phyloP scores from a whole-genome alignment of 257 asterid species.

The Rehmannia glutinosa region DNA sequence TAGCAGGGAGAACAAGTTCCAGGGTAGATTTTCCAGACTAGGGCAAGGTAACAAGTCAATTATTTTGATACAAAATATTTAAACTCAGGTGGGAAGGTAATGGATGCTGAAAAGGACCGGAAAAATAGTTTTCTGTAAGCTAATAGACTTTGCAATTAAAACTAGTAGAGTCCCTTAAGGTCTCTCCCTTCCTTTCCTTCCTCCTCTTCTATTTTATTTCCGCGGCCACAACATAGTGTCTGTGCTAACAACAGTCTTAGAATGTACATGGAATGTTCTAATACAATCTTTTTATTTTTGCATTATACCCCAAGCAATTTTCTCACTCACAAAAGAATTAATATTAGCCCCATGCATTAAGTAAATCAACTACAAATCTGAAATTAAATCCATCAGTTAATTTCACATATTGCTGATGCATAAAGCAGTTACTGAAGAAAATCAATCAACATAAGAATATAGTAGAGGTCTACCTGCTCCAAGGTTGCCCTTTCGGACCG shows the following conservation, averaged over 20 bases:
- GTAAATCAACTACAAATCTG: not conserved
- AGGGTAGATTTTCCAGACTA: not conserved
- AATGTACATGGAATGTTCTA: not conserved
- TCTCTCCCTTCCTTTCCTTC: not conserved
- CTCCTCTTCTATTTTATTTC: not conserved
- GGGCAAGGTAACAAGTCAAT: not conserved
- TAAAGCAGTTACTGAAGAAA: not conserved
- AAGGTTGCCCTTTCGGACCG: conserved; percentile 89
- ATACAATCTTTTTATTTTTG: not conserved
- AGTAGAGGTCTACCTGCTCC: conserved; percentile 62
- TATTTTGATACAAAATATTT: not conserved
- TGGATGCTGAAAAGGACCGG: not conserved
- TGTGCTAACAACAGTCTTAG: not conserved
- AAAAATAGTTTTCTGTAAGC: not conserved
- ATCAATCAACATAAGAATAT: not conserved
- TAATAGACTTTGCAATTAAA: not conserved
- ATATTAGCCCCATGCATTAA: not conserved
- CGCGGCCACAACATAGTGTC: not conserved
- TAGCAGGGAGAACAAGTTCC: not conserved
- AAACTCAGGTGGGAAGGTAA: not conserved
- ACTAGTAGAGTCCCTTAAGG: not conserved
- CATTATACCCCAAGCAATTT: not conserved
- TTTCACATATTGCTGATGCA: not conserved
- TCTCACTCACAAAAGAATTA: not conserved
- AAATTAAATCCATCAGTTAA: not conserved